Evolutionary conservation across 1,284 basidiomycete species (phyloP).

Genomic region (Cryptococcus sp.): DNA sequence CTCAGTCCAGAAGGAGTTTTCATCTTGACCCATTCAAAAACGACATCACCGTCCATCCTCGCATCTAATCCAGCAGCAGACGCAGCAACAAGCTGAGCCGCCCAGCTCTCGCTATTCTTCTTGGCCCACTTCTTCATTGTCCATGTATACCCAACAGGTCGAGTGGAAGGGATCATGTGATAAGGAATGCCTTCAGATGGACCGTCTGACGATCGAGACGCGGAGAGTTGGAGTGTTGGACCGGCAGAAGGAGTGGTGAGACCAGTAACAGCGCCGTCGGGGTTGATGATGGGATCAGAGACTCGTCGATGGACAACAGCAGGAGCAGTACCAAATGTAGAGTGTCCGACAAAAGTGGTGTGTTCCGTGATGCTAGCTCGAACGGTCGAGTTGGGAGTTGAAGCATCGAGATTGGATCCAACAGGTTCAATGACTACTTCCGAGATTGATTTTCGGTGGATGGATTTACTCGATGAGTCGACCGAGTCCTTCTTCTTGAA

Average conservation of each 20-base stretch:
- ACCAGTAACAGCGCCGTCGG: conserved; percentile 33
- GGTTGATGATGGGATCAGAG: conserved; percentile 18
- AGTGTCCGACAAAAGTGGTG: conserved; percentile 16
- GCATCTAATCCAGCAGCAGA: conserved; percentile 34
- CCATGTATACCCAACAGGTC: conserved; percentile 65
- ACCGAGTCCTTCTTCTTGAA: conserved; percentile 60
- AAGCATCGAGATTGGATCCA: background rate
- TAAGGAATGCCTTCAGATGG: conserved; percentile 6
- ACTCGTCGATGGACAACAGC: conserved; percentile 20
- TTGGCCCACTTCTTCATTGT: conserved; percentile 75
- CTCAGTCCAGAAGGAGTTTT: background rate
- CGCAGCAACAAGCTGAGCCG: conserved; percentile 38
- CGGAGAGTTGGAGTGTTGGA: background rate
- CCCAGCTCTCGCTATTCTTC: conserved; percentile 46
- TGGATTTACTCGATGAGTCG: background rate
- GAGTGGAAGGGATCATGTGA: conserved; percentile 22
- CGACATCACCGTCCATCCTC: conserved; percentile 34
- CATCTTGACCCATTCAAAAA: conserved; percentile 47
- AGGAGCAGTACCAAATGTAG: conserved; percentile 45
- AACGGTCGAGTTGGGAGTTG: background rate
- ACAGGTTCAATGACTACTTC: background rate
- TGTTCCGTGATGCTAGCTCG: background rate
- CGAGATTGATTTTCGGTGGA: background rate
- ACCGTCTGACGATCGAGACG: background rate
- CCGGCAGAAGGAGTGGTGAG: conserved; percentile 10